Evolutionary conservation across 495 filamentous ascomycete species (phyloP), one percentile per base, ranked within the genome.

Genomic region (Apodospora peruviana): DNA sequence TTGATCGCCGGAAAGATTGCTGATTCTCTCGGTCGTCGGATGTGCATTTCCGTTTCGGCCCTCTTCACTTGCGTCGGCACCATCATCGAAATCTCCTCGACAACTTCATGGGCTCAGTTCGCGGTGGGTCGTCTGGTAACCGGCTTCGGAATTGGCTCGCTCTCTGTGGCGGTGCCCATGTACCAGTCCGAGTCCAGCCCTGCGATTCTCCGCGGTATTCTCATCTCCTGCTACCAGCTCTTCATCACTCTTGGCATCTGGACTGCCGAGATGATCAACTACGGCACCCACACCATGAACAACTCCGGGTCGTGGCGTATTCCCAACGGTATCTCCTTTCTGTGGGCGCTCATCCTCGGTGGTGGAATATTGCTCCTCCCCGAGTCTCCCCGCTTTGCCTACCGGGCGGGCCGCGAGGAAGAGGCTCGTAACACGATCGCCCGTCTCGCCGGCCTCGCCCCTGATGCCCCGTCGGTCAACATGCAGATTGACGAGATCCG

Each of bases 181-280:
- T 88, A 86, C 67, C 83, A 86, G 69, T 77, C 74, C 42, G 85
- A 88, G 63, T 84, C 81, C 39, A 79, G 77, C 43, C 85, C 85
- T 34, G 61, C 68, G 32, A 78, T 82, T 56, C 75, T 88, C 50
- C 80, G 85, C 52, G 84, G 83, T 62, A 72, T 84, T 43, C 76
- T 87, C 50, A 76, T 87, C 52, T 81, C 75, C 49, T 77, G 78
- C 36, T 93, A 94, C 73, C 88, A 94, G 71, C 78, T 94, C 19
- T 90, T 93, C 70, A 87, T 93, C 64, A 89, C 89, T 23, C 75
- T 90, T 48, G 88, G 88, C 54, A 93, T 91, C 67, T 88, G 89
- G 70, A 78, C 82, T 39, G 85, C 87, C 51, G 82, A 88, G 66
- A 82, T 86, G 66, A 76, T 91, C 75, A 90, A 93, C 67, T 93